Evolutionary conservation across 257 asterid genomes (phyloP).

Genomic region (Solanum dulcamara): DNA sequence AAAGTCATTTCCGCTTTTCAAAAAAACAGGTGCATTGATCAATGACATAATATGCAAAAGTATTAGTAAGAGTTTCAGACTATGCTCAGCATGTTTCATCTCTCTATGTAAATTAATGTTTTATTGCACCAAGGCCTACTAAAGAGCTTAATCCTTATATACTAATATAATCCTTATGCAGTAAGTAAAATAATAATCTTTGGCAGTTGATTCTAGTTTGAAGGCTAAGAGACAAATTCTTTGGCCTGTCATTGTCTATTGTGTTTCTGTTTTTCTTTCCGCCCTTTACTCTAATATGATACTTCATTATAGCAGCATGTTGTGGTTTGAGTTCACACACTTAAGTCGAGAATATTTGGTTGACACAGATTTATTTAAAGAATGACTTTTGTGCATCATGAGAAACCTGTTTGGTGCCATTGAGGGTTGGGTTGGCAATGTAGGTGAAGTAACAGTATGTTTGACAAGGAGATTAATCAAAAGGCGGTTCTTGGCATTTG

Average conservation of each 20-base stretch:
- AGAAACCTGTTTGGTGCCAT: not conserved
- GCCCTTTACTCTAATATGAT: not conserved
- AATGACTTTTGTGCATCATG: not conserved
- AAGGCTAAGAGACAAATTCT: not conserved
- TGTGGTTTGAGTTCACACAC: not conserved
- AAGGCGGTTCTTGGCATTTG: not conserved
- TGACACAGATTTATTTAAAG: not conserved
- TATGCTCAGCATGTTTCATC: not conserved
- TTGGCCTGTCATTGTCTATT: not conserved
- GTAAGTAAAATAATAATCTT: not conserved
- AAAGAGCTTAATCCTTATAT: not conserved
- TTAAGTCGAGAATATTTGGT: not conserved
- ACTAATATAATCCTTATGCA: not conserved
- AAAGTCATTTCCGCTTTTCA: not conserved
- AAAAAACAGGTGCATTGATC: not conserved
- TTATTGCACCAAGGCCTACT: not conserved
- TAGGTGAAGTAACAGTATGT: not conserved
- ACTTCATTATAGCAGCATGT: not conserved
- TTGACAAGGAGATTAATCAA: not conserved
- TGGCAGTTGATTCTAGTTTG: not conserved
- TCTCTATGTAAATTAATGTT: not conserved
- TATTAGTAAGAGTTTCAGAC: not conserved
- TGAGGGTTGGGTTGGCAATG: not conserved
- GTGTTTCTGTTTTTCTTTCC: not conserved
- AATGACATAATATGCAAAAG: not conserved